A percentile compares a stretch with the other conserved stretches of the same genome.
phyloP scores from a whole-genome alignment of 1,284 basidiomycete species.

The Mycosarcoma maydis region DNA sequence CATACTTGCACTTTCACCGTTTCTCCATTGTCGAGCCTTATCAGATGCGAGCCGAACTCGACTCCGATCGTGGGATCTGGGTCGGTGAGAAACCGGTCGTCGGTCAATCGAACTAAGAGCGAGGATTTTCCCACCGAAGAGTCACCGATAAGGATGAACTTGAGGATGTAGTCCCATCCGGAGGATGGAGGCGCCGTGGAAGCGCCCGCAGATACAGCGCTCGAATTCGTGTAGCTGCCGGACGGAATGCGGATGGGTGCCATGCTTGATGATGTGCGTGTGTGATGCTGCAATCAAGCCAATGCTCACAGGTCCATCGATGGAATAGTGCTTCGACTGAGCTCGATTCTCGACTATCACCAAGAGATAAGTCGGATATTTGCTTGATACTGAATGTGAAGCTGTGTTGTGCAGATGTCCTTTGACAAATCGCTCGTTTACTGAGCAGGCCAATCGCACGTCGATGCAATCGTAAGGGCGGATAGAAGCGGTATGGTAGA shows the following conservation, averaged over 20 bases:
- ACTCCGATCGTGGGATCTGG: conserved; percentile 64
- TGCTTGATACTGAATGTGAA: too few species aligned
- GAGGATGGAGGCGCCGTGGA: conserved; percentile 28
- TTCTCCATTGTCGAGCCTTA: conserved; percentile 58
- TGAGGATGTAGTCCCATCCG: conserved; percentile 64
- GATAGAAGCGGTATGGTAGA: too few species aligned
- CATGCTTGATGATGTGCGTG: conserved; percentile 11
- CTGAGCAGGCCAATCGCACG: too few species aligned
- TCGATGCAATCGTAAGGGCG: too few species aligned
- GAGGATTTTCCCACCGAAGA: conserved; percentile 64
- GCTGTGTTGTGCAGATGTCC: too few species aligned
- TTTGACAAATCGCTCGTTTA: too few species aligned
- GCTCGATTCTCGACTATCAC: too few species aligned
- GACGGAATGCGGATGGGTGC: conserved; percentile 44
- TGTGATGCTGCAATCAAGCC: too few species aligned
- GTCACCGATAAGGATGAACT: conserved; percentile 65
- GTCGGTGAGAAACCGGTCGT: conserved; percentile 60
- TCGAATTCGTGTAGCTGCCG: conserved; percentile 10
- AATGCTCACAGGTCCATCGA: too few species aligned
- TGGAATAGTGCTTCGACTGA: too few species aligned
- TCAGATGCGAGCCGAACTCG: conserved; percentile 63
- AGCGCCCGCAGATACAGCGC: conserved; percentile 5
- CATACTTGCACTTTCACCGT: conserved; percentile 64
- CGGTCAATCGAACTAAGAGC: conserved; percentile 61
- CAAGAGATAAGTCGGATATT: too few species aligned